Percentiles rank a stretch among this genome's conserved stretches.
Evolutionary conservation across 2,329 filamentous ascomycete species (phyloP).

Genomic region (Dactylellina drechsleri): DNA sequence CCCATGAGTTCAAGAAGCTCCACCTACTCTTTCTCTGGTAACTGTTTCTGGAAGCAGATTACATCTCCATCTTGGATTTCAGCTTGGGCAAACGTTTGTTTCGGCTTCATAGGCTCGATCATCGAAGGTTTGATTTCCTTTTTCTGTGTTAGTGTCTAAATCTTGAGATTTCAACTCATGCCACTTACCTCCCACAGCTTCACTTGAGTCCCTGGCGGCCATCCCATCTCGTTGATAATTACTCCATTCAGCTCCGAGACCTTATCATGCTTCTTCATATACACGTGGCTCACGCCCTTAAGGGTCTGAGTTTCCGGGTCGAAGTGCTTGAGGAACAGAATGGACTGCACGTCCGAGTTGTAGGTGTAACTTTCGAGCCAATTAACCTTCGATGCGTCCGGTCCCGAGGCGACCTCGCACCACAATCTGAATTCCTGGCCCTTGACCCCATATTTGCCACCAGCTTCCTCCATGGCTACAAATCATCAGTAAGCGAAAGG

Average conservation of each 20-base stretch:
- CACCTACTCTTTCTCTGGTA: constrained; percentile 65
- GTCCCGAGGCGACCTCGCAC: constrained; percentile 79
- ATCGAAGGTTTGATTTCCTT: constrained; percentile 95
- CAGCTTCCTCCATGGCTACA: constrained; percentile 75
- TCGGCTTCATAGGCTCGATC: constrained; percentile 94
- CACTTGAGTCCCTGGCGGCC: constrained; percentile 78
- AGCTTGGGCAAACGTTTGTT: constrained; percentile 85
- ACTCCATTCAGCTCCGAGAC: constrained; percentile 82
- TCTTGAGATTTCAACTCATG: not conserved
- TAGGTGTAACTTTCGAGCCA: constrained; percentile 55
- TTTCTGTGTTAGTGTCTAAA: constrained; percentile 23
- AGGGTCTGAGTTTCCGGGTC: constrained; percentile 80
- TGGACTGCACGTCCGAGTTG: constrained; percentile 65
- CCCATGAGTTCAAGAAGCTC: not conserved
- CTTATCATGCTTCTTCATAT: constrained; percentile 86
- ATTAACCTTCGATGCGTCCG: constrained; percentile 64
- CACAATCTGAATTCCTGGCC: constrained; percentile 79
- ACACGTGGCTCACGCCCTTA: constrained; percentile 81
- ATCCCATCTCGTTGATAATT: constrained; percentile 85
- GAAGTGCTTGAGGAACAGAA: constrained; percentile 93
- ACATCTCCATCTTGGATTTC: constrained; percentile 98
- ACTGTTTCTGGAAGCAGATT: constrained; percentile 84
- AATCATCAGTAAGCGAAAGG: constrained; percentile 15
- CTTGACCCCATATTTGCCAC: constrained; percentile 75
- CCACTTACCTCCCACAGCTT: constrained; percentile 77